Conservation (phyloP, 192 early-diverging fungal species). For the Backusella macrospora region DNA sequence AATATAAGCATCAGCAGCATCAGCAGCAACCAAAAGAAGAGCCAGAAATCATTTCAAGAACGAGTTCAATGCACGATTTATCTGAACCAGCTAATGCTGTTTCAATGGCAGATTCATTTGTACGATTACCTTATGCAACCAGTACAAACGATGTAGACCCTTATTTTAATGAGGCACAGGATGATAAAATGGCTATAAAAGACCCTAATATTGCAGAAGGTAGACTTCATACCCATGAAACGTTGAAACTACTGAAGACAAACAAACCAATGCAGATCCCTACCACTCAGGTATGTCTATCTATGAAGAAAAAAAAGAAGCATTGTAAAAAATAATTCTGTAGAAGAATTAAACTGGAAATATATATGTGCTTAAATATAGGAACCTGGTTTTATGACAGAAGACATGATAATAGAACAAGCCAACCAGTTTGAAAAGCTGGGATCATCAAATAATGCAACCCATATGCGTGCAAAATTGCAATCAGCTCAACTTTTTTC, state of each 20-base stretch:
- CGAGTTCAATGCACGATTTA: constrained; percentile 33
- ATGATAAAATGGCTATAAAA: constrained; percentile 21
- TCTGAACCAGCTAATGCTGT: constrained; percentile 33
- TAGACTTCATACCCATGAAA: constrained; percentile 36
- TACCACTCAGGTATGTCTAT: constrained; percentile 54
- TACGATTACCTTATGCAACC: constrained; percentile 52
- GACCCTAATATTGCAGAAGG: constrained; percentile 55
- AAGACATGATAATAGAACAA: constrained; percentile 87
- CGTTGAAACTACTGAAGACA: constrained; percentile 45
- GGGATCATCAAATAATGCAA: constrained; percentile 72
- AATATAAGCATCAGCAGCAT: constrained; percentile 2
- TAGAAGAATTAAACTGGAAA: background rate
- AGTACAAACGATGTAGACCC: constrained; percentile 44
- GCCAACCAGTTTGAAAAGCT: constrained; percentile 76
- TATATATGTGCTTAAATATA: background rate
- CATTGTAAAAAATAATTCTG: constrained; percentile 3
- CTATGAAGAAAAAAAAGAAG: background rate
- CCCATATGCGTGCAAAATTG: constrained; percentile 72
- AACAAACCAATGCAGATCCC: constrained; percentile 71
- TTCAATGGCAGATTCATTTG: constrained; percentile 54
- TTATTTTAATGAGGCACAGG: constrained; percentile 1
- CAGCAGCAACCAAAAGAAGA: background rate
- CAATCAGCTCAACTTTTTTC: constrained; percentile 77
- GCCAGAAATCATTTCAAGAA: constrained; percentile 15
- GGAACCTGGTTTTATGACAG: constrained; percentile 80